Evolutionary conservation across 441 rosid species (phyloP).

Genomic region (Syzygium syzygioides): DNA sequence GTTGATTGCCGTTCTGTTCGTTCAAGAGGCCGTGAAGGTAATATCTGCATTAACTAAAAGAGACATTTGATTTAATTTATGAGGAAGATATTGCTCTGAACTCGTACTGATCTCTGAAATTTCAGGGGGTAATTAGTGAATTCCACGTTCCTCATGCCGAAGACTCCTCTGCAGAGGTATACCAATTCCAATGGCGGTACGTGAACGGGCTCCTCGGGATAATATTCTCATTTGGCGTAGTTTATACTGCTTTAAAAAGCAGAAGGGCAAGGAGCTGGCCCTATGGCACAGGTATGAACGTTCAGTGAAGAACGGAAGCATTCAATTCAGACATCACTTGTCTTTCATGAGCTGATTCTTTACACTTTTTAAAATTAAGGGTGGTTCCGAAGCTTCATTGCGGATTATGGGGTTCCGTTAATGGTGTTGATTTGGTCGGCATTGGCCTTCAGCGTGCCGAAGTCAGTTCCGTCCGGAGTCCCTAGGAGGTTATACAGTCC

Average conservation of each 20-base stretch:
- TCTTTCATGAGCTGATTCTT: background rate
- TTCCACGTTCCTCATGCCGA: background rate
- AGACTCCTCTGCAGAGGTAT: background rate
- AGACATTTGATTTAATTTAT: background rate
- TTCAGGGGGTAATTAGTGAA: constrained; percentile 8
- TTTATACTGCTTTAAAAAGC: constrained; percentile 10
- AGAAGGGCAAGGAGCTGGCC: constrained; percentile 12
- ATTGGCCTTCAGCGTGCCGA: constrained; percentile 44
- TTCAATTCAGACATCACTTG: background rate
- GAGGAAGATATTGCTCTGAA: background rate
- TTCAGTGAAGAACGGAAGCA: constrained; percentile 2
- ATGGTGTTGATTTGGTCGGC: constrained; percentile 73
- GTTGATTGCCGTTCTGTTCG: constrained; percentile 10
- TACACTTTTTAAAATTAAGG: constrained; percentile 23
- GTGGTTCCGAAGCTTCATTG: constrained; percentile 59
- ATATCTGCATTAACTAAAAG: background rate
- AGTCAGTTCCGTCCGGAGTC: constrained; percentile 51
- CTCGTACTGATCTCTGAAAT: background rate
- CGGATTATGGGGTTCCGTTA: constrained; percentile 81
- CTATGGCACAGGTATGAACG: constrained; percentile 7
- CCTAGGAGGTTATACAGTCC: constrained; percentile 72
- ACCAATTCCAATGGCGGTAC: constrained; percentile 7
- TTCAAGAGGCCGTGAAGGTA: constrained; percentile 14
- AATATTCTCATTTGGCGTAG: constrained; percentile 7
- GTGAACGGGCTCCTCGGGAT: constrained; percentile 14